Evolutionary conservation across 106 monocot genomes (phyloP).

Genomic region (Chionographis japonica): DNA sequence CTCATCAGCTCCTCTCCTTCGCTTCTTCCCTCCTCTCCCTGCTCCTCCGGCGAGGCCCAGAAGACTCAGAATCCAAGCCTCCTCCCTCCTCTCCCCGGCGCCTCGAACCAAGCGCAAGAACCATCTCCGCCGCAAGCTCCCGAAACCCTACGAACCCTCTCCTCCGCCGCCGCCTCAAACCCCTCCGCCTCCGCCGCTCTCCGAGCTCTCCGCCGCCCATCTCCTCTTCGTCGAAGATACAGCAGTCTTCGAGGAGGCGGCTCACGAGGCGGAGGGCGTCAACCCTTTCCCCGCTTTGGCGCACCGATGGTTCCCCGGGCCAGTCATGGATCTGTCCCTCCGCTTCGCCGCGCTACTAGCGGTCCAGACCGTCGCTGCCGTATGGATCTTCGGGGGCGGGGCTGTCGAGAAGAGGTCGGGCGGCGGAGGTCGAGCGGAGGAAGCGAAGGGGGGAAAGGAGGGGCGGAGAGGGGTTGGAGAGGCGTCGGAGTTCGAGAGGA

Average conservation of each 20-base stretch:
- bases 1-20: too few relatives aligned
- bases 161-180: neutral
- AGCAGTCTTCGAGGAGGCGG: constrained; percentile 1
- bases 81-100: constrained; percentile 11
- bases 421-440: neutral
- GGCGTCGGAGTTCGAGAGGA: constrained; percentile 21
- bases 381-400: constrained; percentile 25
- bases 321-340: constrained; percentile 14
- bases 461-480: neutral
- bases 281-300: neutral
- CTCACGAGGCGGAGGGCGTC: neutral
- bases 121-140: constrained; percentile 42
- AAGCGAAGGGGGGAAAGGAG: neutral
- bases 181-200: neutral
- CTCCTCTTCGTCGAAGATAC: neutral
- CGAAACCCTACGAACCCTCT: neutral
- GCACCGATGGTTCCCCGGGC: neutral
- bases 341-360: constrained; percentile 24
- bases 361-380: constrained; percentile 28
- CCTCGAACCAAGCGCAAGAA: constrained; percentile 27
- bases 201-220: neutral
- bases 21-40: neutral
- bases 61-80: neutral
- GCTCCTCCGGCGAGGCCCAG: neutral
- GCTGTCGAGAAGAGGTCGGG: neutral